Evolutionary conservation across 495 filamentous ascomycete species (phyloP).

Genomic region (Pyrenula massariospora): DNA sequence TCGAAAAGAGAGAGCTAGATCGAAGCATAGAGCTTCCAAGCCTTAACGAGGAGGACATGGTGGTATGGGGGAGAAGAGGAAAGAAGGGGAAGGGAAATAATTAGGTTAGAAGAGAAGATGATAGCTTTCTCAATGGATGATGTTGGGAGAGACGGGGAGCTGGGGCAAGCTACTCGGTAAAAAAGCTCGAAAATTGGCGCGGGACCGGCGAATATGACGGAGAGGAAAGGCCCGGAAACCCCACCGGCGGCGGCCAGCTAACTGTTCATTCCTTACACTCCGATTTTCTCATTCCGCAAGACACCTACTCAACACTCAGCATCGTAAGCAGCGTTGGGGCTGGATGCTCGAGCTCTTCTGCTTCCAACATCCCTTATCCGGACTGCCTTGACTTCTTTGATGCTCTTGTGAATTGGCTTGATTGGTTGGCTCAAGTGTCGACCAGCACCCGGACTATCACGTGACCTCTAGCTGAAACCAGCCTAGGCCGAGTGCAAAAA

Average conservation of each 20-base stretch:
- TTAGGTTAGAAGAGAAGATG: no score
- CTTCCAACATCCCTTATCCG: no score
- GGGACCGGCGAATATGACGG: constrained; percentile 18
- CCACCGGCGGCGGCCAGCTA: not conserved
- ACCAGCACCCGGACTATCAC: not conserved
- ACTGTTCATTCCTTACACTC: no score
- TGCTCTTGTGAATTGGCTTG: no score
- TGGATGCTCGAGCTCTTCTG: no score
- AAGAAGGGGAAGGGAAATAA: constrained; percentile 11
- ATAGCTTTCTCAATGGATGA: no score
- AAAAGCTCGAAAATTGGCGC: constrained; percentile 11
- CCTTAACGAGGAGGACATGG: constrained; percentile 72
- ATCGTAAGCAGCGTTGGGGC: no score
- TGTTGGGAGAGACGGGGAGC: constrained; percentile 16
- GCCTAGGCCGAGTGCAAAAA: not conserved
- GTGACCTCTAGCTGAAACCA: not conserved
- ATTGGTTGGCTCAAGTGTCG: no score
- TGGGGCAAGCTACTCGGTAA: constrained; percentile 6
- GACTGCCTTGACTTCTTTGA: no score
- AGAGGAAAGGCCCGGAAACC: constrained; percentile 1
- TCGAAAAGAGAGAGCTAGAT: constrained; percentile 51
- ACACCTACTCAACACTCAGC: no score
- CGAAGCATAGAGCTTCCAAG: constrained; percentile 65
- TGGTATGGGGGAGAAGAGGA: constrained; percentile 18
- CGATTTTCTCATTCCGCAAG: no score